Base-by-base conservation (phyloP, 306 rosid genomes). In the Ziziphus jujuba region DNA sequence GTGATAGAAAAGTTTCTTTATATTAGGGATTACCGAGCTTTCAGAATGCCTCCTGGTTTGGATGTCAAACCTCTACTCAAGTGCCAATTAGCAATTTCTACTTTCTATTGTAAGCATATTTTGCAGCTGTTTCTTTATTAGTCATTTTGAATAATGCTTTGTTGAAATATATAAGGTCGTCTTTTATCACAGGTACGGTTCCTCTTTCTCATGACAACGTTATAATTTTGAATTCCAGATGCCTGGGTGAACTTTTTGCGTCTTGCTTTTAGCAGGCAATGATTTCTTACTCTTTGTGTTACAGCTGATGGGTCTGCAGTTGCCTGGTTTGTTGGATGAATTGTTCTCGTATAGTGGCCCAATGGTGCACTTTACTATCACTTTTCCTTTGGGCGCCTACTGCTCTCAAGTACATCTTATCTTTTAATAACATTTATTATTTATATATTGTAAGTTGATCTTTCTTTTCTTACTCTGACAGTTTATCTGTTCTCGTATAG, bases 271-370 rank as follows among this genome's bases (percentile, higher is more conserved):
- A 13, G 51, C 38, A 25, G 6, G 34, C 66, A 53, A 56, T 51
- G 53, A 17, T 24, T 17, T 54, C 33, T 68, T 50, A 57, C 24
- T 50, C 70, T 70, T 73, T 56, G n/a, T 79, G 69, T 72, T 60
- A 17, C 88, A 93, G 98, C 89, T 69, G 81, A 71, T 54, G 87
- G 92, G 96, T 75, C 76, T 90, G 75, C 98, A 93, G 82, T 80
- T 93, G 81, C 90, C 97, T 24, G 97, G 96, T 68, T 87, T 28
- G 50, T 68, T 93, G 82, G 98, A 93, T 61, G 97, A 93, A 40
- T 67, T 93, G 73, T 90, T 88, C 81, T 81, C 90, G 2, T 93
- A 93, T 75, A 63, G 67, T 62, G 98, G 98, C 33, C 91, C 95
- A 91, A 88, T 47, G 97, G 96, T 76, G 97, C 90, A 66, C 55